phyloP scores from a whole-genome alignment of 2,329 filamentous ascomycete genomes.

The Trichoderma pleuroti region DNA sequence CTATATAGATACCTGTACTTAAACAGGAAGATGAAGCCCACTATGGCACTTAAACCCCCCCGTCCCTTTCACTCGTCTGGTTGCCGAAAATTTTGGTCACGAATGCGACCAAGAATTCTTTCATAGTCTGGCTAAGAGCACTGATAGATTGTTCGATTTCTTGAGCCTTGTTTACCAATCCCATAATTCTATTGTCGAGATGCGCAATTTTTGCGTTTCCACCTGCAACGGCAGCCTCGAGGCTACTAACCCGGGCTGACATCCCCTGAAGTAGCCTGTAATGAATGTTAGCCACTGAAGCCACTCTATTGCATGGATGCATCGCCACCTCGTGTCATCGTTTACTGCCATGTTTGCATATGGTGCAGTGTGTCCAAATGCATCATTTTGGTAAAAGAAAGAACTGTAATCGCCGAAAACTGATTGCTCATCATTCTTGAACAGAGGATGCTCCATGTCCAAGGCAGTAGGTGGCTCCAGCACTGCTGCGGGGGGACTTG shows the following conservation, averaged over 20 bases:
- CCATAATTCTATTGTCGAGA: too few species aligned
- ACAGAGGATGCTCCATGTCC: background rate
- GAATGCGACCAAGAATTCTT: conserved; percentile 10
- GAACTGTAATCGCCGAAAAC: background rate
- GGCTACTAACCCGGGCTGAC: background rate
- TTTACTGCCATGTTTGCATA: background rate
- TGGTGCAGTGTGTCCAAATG: background rate
- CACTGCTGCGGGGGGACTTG: background rate
- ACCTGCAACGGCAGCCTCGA: background rate
- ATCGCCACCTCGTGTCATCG: background rate
- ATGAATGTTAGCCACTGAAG: background rate
- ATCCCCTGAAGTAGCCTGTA: background rate
- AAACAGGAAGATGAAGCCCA: background rate
- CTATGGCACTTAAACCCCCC: background rate
- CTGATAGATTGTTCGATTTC: background rate
- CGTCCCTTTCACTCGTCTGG: background rate
- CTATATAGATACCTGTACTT: background rate
- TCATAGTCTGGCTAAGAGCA: conserved; percentile 9
- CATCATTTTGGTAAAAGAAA: background rate
- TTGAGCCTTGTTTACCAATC: background rate
- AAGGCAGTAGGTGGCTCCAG: background rate
- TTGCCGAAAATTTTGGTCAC: background rate
- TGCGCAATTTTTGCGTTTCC: background rate
- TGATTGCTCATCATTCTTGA: background rate
- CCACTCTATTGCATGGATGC: background rate